Evolutionary conservation across 345 rosid genomes (phyloP).

Genomic region (Populus pruinosa): DNA sequence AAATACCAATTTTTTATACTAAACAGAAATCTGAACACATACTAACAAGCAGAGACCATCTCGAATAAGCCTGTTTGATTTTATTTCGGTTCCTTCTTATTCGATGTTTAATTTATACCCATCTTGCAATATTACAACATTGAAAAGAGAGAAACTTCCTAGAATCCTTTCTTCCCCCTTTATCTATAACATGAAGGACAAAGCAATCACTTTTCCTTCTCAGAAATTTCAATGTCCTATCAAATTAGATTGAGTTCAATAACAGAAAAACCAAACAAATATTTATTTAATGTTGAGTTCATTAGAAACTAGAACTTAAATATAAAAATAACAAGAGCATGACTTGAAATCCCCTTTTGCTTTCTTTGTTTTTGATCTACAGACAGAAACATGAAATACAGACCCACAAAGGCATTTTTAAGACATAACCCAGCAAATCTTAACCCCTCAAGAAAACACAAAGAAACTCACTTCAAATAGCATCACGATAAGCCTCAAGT

Average conservation of each 20-base stretch:
- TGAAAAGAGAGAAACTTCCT: not conserved
- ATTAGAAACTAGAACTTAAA: not conserved
- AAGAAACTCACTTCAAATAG: slow-evolving; percentile 6
- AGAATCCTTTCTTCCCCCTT: not conserved
- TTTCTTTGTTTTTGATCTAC: not conserved
- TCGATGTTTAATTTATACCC: not conserved
- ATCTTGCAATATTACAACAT: not conserved
- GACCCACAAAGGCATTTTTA: not conserved
- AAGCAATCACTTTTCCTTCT: not conserved
- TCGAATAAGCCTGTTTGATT: not conserved
- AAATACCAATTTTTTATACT: no score
- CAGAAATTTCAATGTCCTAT: not conserved
- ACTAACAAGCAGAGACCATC: no score
- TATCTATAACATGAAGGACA: not conserved
- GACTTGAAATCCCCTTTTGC: not conserved
- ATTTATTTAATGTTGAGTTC: not conserved
- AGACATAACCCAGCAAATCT: not conserved
- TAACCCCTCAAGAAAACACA: not conserved
- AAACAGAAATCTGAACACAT: no score
- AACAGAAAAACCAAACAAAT: not conserved
- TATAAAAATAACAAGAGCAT: not conserved
- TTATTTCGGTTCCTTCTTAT: not conserved
- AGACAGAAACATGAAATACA: not conserved
- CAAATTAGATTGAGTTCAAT: not conserved
- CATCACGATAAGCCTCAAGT: slow-evolving; percentile 58